These are phyloP conservation scores for Albugo laibachii DNA, from an alignment of 352 stramenopile genomes.

Conservation along the genomic window DNA sequence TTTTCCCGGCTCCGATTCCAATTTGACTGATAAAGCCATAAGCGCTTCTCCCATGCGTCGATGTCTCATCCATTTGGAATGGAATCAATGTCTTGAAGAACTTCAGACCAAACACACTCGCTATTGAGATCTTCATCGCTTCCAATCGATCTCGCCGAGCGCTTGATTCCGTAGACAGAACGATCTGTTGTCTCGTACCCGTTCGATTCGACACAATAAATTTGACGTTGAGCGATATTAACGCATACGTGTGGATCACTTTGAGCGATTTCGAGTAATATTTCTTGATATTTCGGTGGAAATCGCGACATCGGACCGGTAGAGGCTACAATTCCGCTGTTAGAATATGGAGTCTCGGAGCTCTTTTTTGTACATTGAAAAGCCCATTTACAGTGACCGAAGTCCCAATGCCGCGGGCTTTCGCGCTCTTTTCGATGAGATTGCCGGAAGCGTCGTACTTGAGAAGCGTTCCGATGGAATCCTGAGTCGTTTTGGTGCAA, in stretches of 20 bases:
- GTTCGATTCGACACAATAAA: constrained; percentile 32
- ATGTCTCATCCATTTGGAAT: constrained; percentile 49
- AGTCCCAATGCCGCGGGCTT: constrained; percentile 74
- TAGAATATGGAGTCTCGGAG: background rate
- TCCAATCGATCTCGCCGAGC: constrained; percentile 10
- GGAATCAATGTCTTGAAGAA: constrained; percentile 67
- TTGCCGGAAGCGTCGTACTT: constrained; percentile 57
- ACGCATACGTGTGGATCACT: constrained; percentile 73
- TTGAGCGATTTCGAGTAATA: constrained; percentile 86
- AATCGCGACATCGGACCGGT: constrained; percentile 84
- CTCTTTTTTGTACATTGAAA: constrained; percentile 41
- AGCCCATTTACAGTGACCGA: constrained; percentile 85
- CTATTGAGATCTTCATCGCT: constrained; percentile 66
- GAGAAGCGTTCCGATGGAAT: constrained; percentile 66
- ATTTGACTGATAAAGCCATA: constrained; percentile 53
- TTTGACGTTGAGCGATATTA: constrained; percentile 36
- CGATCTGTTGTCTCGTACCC: constrained; percentile 15
- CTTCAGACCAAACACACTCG: constrained; percentile 81
- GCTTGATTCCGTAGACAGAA: constrained; percentile 36
- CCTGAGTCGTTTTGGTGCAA: constrained; percentile 56
- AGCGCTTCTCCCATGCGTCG: constrained; percentile 13
- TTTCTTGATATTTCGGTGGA: constrained; percentile 84
- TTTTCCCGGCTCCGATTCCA: constrained; percentile 39
- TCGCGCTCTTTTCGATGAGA: constrained; percentile 24
- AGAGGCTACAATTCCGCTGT: constrained; percentile 24